Evolutionary conservation across 768 basidiomycete genomes (phyloP), one percentile per base, ranked within the genome.

Genomic region (Paxillus rubicundulus): DNA sequence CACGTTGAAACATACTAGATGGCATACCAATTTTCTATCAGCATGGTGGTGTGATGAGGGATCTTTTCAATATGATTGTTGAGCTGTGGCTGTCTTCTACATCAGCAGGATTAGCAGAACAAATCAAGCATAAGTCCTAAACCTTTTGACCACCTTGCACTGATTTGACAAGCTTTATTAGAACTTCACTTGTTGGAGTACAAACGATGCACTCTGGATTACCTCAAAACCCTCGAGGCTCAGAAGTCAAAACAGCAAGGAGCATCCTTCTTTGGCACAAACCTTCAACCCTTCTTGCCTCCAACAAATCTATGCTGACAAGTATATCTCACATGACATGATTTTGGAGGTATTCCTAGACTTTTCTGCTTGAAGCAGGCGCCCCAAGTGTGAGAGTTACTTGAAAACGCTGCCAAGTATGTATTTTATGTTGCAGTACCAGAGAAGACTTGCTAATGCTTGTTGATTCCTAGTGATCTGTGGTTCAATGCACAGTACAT

Each of bases 121-220:
- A 64, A 34, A 57, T 66, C 38, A 56, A 58, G 37, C 59, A 57
- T 64, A 54, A 41, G 63, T 55, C 2, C 16, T 17, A 6, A 28
- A 18, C 24, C n/a, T 16, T 30, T 27, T 17, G 24, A 33, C 10
- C 21, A 17, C 37, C 37, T 16, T 24, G 5, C 18, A 17, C 32
- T 36, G 37, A 21, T 33, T 41, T 30, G 28, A 30, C 10, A n/a
- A 18, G 28, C 14, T n/a, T 13, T 7, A 43, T 9, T 40, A 61
- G 66, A 67, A 36, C 58, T 67, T 2, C 62, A 67, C 42, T 54
- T 66, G 5, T 48, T 61, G 8, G 57, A 61, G 42, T 60, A 64
- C 30, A 36, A 58, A 14, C 46, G 62, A 36, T 30, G 45, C 9
- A 27, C 41, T 8, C 47, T 61, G 0, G 56, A 59, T 6, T 66